These are phyloP conservation scores for Arachnomyces sp. DNA, from an alignment of 2,329 filamentous ascomycete species.

Conservation along the genomic window DNA sequence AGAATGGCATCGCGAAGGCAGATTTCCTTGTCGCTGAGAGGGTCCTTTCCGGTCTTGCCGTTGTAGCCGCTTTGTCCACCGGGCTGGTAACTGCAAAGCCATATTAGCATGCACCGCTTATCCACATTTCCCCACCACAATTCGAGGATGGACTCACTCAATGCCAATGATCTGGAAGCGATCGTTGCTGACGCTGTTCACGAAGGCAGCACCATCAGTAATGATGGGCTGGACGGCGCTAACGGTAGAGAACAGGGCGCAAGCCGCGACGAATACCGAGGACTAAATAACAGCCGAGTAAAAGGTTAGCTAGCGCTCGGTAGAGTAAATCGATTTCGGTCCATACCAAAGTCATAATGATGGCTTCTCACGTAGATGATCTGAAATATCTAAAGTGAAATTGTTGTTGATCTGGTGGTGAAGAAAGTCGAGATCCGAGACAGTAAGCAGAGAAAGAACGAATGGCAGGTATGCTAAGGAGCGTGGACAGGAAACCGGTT, in stretches of 20 bases:
- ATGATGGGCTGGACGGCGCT: slow-evolving; percentile 50
- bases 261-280: slow-evolving; percentile 30
- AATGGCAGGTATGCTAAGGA: too few species aligned
- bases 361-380: too few species aligned
- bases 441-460: too few species aligned
- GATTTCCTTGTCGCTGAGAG: slow-evolving; percentile 49
- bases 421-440: too few species aligned
- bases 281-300: slow-evolving; percentile 13
- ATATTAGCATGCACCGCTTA: slow-evolving; percentile 14
- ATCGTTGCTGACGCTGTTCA: slow-evolving; percentile 50
- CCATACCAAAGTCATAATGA: too few species aligned
- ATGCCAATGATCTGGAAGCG: slow-evolving; percentile 57
- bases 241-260: slow-evolving; percentile 38
- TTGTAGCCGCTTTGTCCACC: slow-evolving; percentile 54
- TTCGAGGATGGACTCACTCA: slow-evolving; percentile 37
- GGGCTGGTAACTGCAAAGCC: slow-evolving; percentile 48
- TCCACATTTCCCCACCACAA: slow-evolving; percentile 11
- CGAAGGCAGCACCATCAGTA: slow-evolving; percentile 54
- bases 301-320: neutral
- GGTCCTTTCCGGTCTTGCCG: slow-evolving; percentile 42
- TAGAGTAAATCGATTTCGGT: slow-evolving; percentile 5
- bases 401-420: too few species aligned
- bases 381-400: too few species aligned
- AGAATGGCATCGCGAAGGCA: slow-evolving; percentile 58
- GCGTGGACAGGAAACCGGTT: too few species aligned